Percentiles rank a stretch among this genome's conserved stretches.
Conservation (phyloP, 345 rosid species). For the Murraya koenigii region DNA sequence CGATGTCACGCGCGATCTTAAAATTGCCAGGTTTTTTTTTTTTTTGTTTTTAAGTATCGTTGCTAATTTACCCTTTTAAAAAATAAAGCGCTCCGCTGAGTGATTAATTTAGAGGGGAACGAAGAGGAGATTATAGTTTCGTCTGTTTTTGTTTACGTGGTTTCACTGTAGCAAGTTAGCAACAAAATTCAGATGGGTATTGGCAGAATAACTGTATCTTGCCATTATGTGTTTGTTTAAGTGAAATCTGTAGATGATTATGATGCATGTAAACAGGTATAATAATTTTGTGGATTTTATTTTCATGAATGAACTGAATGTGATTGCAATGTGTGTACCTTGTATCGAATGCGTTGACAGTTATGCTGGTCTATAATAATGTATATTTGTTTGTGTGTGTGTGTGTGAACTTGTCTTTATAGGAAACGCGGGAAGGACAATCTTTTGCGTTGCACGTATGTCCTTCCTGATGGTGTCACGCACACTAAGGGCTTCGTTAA, state of each 20-base stretch:
- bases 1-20: slow-evolving; percentile 65
- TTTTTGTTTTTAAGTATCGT: too few relatives aligned
- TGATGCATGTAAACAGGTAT: neutral
- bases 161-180: too few relatives aligned
- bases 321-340: neutral
- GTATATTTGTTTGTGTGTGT: neutral
- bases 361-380: neutral
- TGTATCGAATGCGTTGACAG: neutral
- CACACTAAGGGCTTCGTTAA: slow-evolving; percentile 84
- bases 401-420: neutral
- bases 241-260: neutral
- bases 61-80: neutral
- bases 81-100: neutral
- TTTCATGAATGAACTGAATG: neutral
- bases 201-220: neutral
- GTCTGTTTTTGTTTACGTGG: neutral
- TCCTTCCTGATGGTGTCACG: slow-evolving; percentile 81
- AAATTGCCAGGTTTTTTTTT: slow-evolving; percentile 43
- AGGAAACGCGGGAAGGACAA: slow-evolving; percentile 63
- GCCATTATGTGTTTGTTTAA: neutral
- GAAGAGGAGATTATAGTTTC: neutral
- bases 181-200: neutral
- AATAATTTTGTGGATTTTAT: neutral
- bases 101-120: too few relatives aligned
- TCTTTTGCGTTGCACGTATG: slow-evolving; percentile 65